Evolutionary conservation across 139 green algal genomes (phyloP).

Genomic region (Micractinium sp.): DNA sequence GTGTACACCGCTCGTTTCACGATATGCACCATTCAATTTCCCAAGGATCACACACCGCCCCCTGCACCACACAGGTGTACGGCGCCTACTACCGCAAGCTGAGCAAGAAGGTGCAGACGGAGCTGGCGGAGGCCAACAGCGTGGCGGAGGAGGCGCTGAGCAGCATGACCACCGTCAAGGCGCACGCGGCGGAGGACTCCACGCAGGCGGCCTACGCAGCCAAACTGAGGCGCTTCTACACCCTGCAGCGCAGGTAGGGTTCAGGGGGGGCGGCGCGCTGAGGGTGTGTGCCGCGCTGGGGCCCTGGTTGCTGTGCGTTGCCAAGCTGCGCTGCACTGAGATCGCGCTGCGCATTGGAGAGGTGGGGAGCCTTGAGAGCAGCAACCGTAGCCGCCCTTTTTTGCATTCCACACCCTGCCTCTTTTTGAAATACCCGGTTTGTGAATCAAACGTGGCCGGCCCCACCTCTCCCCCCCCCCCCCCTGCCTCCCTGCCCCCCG

Average conservation of each 20-base stretch:
- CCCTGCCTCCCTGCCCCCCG: too few species aligned
- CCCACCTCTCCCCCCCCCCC: too few species aligned
- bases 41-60: not conserved
- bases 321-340: too few species aligned
- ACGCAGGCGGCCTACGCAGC: conserved; percentile 62
- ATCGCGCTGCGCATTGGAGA: too few species aligned
- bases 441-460: too few species aligned
- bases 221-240: conserved; percentile 64
- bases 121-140: conserved; percentile 80
- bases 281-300: too few species aligned
- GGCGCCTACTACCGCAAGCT: conserved; percentile 76
- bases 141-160: conserved; percentile 74
- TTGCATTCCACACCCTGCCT: too few species aligned
- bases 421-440: too few species aligned
- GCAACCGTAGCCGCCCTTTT: too few species aligned
- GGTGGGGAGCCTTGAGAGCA: too few species aligned
- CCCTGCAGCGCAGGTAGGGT: conserved; percentile 37
- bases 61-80: conserved; percentile 65
- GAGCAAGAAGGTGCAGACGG: conserved; percentile 75
- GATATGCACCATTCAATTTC: not conserved
- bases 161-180: conserved; percentile 80
- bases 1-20: not conserved
- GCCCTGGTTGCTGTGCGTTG: too few species aligned
- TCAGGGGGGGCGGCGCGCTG: too few species aligned
- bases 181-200: conserved; percentile 71